Conservation (phyloP, 306 rosid genomes). For the Quercus wislizeni region DNA sequence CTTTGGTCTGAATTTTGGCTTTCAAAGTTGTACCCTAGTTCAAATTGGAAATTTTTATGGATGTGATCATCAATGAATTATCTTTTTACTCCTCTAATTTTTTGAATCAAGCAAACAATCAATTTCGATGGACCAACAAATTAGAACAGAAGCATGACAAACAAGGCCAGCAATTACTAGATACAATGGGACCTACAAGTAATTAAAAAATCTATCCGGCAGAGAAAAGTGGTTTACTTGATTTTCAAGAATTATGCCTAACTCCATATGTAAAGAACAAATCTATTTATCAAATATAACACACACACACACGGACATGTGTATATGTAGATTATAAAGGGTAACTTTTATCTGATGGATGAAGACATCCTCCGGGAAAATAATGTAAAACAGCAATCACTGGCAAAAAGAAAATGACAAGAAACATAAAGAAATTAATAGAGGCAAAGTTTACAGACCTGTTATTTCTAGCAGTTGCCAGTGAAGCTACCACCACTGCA, state of each 20-base stretch:
- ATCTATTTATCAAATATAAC: too few species aligned
- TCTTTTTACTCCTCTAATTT: not conserved
- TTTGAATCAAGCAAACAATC: not conserved
- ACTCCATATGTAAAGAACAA: not conserved
- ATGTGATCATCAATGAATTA: not conserved
- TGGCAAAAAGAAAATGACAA: not conserved
- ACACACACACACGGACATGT: too few species aligned
- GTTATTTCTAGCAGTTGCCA: constrained; percentile 33
- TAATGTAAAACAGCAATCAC: not conserved
- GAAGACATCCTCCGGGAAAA: not conserved
- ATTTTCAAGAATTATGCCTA: not conserved
- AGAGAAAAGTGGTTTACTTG: not conserved
- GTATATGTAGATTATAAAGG: too few species aligned
- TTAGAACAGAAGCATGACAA: not conserved
- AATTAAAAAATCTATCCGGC: not conserved
- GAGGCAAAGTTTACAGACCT: constrained; percentile 13
- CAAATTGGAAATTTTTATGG: not conserved
- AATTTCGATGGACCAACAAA: not conserved
- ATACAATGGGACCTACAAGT: not conserved
- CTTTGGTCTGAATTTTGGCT: not conserved
- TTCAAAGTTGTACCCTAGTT: not conserved
- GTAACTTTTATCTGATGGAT: not conserved
- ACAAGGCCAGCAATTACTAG: not conserved
- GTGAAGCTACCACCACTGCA: constrained; percentile 33
- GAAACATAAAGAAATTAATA: not conserved